Evolutionary conservation across 2,329 filamentous ascomycete genomes (phyloP), one percentile per base, ranked within the genome.

Genomic region (Pyricularia grisea): DNA sequence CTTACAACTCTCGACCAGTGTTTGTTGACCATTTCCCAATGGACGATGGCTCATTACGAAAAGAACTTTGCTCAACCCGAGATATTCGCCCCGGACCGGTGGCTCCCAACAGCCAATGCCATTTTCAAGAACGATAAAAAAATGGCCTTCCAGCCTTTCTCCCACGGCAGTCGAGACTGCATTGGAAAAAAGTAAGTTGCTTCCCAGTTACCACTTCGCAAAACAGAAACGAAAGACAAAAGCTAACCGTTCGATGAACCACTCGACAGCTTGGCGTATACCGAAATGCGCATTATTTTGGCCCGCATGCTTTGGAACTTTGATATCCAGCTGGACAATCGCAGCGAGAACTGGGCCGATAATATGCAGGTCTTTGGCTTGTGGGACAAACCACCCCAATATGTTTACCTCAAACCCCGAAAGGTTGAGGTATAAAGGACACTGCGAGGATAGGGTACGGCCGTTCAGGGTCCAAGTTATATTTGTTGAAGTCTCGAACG

Each of bases 51-150:
- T 2, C 78, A 78, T 68, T 72, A 74, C 17, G 69, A 70, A 7
- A 28, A 71, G 9, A 75, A 79, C 70, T 81, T 79, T 67, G 65
- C 72, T 6, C 70, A 76, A 0, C 75, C 79, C 0, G 63, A 73
- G 12, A 67, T 67, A 1, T 81, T 80, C 68, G 71, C 72, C 2
- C 79, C 79, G 0, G 77, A 80, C 68, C 74, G 79, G 0, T 81
- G 79, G 79, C 72, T 81, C 1, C 65, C 20, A 5, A n/a, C 20
- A 2, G 25, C 10, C 9, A 11, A 67, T 36, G n/a, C 65, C 6
- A 23, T 33, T 25, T 68, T 68, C 28, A 6, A 84, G 80, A 72
- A 72, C 20, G 83, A 86, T 70, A 78, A 77, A 64, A 76, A 77
- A 63, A 78, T 79, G 0, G 79, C 78, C 1, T 65, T 69, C 33